A percentile compares a stretch with the other conserved stretches of the same genome.
These are phyloP conservation scores for Ophiosphaerella narmari DNA, from an alignment of 2,329 filamentous ascomycete species.

Conservation along the genomic window DNA sequence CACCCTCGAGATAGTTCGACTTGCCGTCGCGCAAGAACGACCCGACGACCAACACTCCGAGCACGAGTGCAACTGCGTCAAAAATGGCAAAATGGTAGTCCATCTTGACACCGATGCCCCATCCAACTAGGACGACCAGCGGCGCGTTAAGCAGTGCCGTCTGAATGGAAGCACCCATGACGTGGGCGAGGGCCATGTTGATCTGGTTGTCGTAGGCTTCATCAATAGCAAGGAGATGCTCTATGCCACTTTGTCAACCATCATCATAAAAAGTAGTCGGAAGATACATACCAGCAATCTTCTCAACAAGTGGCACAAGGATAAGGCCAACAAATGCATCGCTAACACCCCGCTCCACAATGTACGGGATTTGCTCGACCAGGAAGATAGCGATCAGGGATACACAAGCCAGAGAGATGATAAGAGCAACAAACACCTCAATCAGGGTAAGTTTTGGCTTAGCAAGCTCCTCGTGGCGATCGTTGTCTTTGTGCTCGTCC, in stretches of 20 bases:
- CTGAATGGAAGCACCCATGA: slow-evolving; percentile 84
- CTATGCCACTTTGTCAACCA: slow-evolving; percentile 39
- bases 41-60: slow-evolving; percentile 84
- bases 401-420: slow-evolving; percentile 69
- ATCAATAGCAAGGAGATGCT: slow-evolving; percentile 82
- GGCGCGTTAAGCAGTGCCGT: slow-evolving; percentile 88
- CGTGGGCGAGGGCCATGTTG: slow-evolving; percentile 84
- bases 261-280: not conserved
- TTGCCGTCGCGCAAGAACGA: slow-evolving; percentile 87
- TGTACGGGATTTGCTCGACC: slow-evolving; percentile 71
- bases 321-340: slow-evolving; percentile 70
- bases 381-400: slow-evolving; percentile 74
- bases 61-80: slow-evolving; percentile 78
- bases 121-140: slow-evolving; percentile 80
- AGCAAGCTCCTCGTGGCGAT: slow-evolving; percentile 62
- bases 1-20: slow-evolving; percentile 88
- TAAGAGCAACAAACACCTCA: slow-evolving; percentile 70
- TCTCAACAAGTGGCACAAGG: slow-evolving; percentile 80
- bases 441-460: slow-evolving; percentile 75
- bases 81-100: slow-evolving; percentile 86
- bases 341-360: slow-evolving; percentile 57
- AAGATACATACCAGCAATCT: slow-evolving; percentile 62
- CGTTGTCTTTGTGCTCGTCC: slow-evolving; percentile 70
- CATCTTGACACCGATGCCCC: slow-evolving; percentile 70
- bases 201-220: slow-evolving; percentile 84